A percentile compares a stretch with the other conserved stretches of the same genome.
Evolutionary conservation across 768 basidiomycete species (phyloP).

Genomic region (Amanita pallidorosea): DNA sequence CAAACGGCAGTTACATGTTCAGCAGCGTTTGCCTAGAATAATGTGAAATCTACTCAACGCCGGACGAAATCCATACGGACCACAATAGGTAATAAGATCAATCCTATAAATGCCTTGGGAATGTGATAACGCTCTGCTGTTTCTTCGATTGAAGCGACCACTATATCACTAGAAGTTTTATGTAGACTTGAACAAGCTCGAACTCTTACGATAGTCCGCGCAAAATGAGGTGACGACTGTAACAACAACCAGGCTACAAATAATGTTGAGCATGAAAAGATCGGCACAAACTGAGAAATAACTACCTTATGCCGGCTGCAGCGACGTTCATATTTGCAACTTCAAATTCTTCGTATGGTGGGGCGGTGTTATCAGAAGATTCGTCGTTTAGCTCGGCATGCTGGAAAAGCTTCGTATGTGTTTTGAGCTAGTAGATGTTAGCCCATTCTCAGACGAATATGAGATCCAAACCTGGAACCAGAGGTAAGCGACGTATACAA

Average conservation of each 20-base stretch:
- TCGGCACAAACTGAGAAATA: neutral
- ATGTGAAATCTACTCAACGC: neutral
- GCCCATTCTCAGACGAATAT: neutral
- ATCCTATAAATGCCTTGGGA: conserved; percentile 77
- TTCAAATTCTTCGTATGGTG: conserved; percentile 25
- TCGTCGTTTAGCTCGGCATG: neutral
- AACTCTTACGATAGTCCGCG: conserved; percentile 67
- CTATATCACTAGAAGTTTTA: conserved; percentile 27
- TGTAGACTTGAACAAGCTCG: neutral
- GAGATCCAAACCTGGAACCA: conserved; percentile 50
- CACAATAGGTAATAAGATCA: conserved; percentile 83
- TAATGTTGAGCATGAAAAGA: neutral
- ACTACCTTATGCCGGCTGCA: conserved; percentile 47
- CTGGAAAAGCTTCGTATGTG: conserved; percentile 50
- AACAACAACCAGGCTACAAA: conserved; percentile 48
- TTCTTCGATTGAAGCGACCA: conserved; percentile 89
- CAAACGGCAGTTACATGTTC: conserved; percentile 82
- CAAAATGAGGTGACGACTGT: conserved; percentile 83
- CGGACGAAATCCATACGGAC: conserved; percentile 27
- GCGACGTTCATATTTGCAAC: conserved; percentile 57
- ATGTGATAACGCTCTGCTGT: conserved; percentile 73
- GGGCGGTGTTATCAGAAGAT: neutral
- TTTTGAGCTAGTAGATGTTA: conserved; percentile 41
- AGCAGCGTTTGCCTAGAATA: conserved; percentile 59
- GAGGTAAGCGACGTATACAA: conserved; percentile 66